A percentile compares a stretch with the other conserved stretches of the same genome.
phyloP scores from a whole-genome alignment of 495 filamentous ascomycete genomes.

The Penicillium mononematosum region DNA sequence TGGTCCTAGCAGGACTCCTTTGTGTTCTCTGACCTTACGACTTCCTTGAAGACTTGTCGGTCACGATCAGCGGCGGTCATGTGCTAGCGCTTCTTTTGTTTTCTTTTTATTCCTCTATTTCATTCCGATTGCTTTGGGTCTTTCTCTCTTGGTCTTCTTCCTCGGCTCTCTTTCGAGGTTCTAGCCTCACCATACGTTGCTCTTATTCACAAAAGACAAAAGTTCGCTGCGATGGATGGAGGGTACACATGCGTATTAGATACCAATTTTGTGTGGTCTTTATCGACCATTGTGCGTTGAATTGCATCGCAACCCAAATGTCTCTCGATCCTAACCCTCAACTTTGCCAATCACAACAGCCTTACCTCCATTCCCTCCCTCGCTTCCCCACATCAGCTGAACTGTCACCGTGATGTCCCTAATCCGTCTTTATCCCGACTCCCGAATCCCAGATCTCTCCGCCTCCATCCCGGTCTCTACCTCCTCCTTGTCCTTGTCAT shows the following conservation, averaged over 20 bases:
- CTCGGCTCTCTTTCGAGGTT: slow-evolving; percentile 44
- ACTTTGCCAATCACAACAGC: slow-evolving; percentile 5
- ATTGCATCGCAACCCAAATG: slow-evolving; percentile 22
- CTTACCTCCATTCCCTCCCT: slow-evolving; percentile 17
- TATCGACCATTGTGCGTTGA: slow-evolving; percentile 20
- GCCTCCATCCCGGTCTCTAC: slow-evolving; percentile 3
- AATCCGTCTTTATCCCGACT: slow-evolving; percentile 12
- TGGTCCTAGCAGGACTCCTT: slow-evolving; percentile 22
- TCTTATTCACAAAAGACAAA: slow-evolving; percentile 43
- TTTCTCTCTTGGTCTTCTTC: slow-evolving; percentile 50
- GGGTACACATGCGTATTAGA: slow-evolving; percentile 29
- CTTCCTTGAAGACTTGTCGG: slow-evolving; percentile 38
- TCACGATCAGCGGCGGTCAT: slow-evolving; percentile 39
- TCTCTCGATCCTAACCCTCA: slow-evolving; percentile 8
- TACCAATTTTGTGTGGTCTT: slow-evolving; percentile 27
- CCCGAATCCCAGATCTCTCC: slow-evolving; percentile 5
- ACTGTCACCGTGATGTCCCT: slow-evolving; percentile 6
- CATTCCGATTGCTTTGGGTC: slow-evolving; percentile 30
- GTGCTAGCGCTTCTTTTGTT: slow-evolving; percentile 33
- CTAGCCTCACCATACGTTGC: slow-evolving; percentile 50
- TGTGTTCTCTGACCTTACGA: slow-evolving; percentile 36
- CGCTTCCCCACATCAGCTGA: slow-evolving; percentile 13
- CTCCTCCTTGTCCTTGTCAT: slow-evolving; percentile 6
- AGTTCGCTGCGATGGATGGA: slow-evolving; percentile 30
- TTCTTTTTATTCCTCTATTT: slow-evolving; percentile 47